Evolutionary conservation across 2,329 filamentous ascomycete genomes (phyloP), one percentile per base, ranked within the genome.

Genomic region (Exophiala phaeomuriformis): DNA sequence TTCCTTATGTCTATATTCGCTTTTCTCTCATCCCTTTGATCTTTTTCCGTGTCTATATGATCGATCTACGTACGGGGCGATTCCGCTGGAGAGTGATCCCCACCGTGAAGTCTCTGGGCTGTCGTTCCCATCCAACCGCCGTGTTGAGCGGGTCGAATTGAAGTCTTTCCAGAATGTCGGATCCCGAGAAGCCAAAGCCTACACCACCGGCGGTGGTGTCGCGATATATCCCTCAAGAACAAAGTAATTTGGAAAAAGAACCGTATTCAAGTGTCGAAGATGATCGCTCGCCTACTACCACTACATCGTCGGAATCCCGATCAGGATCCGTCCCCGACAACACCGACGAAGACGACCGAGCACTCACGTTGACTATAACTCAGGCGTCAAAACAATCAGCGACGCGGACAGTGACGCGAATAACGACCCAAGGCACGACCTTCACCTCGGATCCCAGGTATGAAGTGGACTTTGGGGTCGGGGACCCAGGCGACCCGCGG

Each of bases 401-500:
- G 12, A 51, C 56, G 6, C 46, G 59, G 35, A 55, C 57, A 5
- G 50, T 57, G 27, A 68, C 67, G 49, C 71, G 71, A 37, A 68
- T 70, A 12, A 73, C 73, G 1, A 76, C 75, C 1, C 64, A 72
- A 32, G 69, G 69, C 6, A 77, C 74, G 3, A 71, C 69, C 48
- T 69, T 67, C 29, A 77, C 75, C 2, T 64, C 69, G 10, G 74
- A 79, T 59, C 78, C 76, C 30, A 79, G 82, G 30, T 91, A 82
- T 63, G 88, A 93, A 69, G 77, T 91, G 50, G 82, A 85, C 63
- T 90, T 88, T 66, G 78, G 80, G 10, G 79, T 79, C 1, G 71
- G 78, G 54, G 84, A 86, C 63, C 72, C 74, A 2, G 75, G 77
- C 8, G 84, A 89, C 63, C 85, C 87, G 0, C 75, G 77, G 52